Conservation (phyloP, 2,329 filamentous ascomycete genomes). For the Neofusicoccum parvum region DNA sequence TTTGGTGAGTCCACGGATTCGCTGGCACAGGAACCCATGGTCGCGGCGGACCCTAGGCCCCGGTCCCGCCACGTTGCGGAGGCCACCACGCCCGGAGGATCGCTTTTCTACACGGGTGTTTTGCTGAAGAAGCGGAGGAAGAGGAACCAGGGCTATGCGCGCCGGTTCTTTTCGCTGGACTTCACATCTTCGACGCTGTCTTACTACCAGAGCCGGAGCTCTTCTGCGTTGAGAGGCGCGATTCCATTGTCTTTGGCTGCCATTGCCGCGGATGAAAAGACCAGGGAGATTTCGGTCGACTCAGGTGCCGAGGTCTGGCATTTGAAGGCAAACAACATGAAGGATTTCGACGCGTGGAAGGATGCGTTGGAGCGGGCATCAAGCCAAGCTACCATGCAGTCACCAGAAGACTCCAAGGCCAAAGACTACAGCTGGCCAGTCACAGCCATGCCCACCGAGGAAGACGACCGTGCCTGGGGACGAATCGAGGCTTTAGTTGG, state of each 20-base stretch:
- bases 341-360: conserved; percentile 88
- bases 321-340: conserved; percentile 76
- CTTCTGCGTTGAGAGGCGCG: conserved; percentile 85
- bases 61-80: conserved; percentile 37
- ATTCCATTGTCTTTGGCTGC: conserved; percentile 91
- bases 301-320: conserved; percentile 98
- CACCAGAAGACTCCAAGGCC: conserved; percentile 32
- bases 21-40: conserved; percentile 41
- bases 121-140: conserved; percentile 90
- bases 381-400: conserved; percentile 46
- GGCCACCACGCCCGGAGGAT: conserved; percentile 27
- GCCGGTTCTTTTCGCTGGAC: conserved; percentile 93
- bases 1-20: conserved; percentile 59
- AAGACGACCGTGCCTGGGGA: conserved; percentile 83
- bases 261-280: conserved; percentile 83
- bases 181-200: conserved; percentile 92
- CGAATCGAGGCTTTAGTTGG: conserved; percentile 84
- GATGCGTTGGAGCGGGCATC: conserved; percentile 82
- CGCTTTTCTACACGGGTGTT: conserved; percentile 76
- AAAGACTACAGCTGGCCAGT: conserved; percentile 29
- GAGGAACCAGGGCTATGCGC: conserved; percentile 89
- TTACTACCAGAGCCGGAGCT: conserved; percentile 94
- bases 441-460: conserved; percentile 31
- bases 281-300: conserved; percentile 92
- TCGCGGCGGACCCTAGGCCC: conserved; percentile 43